A percentile compares a stretch with the other conserved stretches of the same genome.
Evolutionary conservation across 1,284 basidiomycete genomes (phyloP).

Genomic region (Malassezia yamatoensis): DNA sequence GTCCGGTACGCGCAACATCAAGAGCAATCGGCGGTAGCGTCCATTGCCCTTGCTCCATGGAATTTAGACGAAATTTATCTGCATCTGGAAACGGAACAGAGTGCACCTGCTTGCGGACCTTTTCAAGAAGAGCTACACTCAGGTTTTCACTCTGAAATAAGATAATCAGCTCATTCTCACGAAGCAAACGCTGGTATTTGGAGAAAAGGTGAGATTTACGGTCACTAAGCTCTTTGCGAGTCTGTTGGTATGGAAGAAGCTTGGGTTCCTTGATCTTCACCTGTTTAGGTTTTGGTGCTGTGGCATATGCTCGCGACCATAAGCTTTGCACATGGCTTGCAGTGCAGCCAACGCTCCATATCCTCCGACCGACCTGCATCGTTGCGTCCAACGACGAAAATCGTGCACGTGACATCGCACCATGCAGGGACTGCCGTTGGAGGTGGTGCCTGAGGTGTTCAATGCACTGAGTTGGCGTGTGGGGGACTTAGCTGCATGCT

Average conservation of each 20-base stretch:
- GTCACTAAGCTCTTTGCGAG: slow-evolving; percentile 12
- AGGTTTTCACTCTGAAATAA: slow-evolving; percentile 9
- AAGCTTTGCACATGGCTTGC: not conserved
- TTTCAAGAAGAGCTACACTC: slow-evolving; percentile 8
- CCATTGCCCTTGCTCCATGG: slow-evolving; percentile 8
- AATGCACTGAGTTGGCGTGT: slow-evolving; percentile 25
- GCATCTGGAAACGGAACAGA: not conserved
- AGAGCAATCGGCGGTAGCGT: slow-evolving; percentile 1
- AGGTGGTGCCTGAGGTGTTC: slow-evolving; percentile 30
- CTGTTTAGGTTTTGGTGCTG: not conserved
- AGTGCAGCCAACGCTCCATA: not conserved
- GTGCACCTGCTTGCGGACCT: slow-evolving; percentile 8
- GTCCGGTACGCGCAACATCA: slow-evolving; percentile 10
- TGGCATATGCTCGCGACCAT: slow-evolving; percentile 9
- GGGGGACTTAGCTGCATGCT: slow-evolving; percentile 30
- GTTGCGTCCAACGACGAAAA: too few species aligned
- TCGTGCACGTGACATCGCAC: slow-evolving; percentile 9
- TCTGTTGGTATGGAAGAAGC: slow-evolving; percentile 16
- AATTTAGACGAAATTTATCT: slow-evolving; percentile 4
- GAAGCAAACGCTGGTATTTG: slow-evolving; percentile 12
- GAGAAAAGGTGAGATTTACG: slow-evolving; percentile 14
- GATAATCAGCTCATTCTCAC: slow-evolving; percentile 12
- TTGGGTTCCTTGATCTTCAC: slow-evolving; percentile 3
- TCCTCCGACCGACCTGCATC: not conserved
- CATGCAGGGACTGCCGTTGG: slow-evolving; percentile 24